phyloP scores from a whole-genome alignment of 768 basidiomycete genomes.

The Flagelloscypha sp. region DNA sequence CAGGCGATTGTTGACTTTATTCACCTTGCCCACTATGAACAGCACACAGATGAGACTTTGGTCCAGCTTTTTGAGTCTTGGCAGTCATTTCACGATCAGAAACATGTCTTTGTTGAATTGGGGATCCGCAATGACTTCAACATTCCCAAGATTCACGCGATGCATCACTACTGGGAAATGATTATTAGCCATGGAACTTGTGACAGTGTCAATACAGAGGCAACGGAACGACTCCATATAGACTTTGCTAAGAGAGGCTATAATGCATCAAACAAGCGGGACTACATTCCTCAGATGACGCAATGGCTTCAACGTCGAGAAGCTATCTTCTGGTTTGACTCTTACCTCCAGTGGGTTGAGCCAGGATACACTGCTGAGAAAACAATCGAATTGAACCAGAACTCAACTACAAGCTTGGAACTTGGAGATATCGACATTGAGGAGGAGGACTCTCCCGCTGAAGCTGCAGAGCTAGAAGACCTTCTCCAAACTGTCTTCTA shows the following conservation, averaged over 20 bases:
- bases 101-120: conserved; percentile 21
- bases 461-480: too few species aligned
- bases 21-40: conserved; percentile 20
- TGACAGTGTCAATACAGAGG: conserved; percentile 28
- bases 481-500: too few species aligned
- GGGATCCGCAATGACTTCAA: conserved; percentile 23
- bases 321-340: conserved; percentile 18
- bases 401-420: not conserved
- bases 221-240: conserved; percentile 32
- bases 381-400: not conserved
- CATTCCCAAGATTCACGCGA: conserved; percentile 27
- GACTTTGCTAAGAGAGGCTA: conserved; percentile 28
- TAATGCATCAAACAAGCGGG: conserved; percentile 17
- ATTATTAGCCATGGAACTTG: conserved; percentile 21
- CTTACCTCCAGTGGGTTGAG: conserved; percentile 20
- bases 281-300: conserved; percentile 31
- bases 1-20: conserved; percentile 25
- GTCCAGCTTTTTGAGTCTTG: conserved; percentile 15
- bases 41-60: conserved; percentile 21
- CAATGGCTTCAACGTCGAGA: conserved; percentile 27
- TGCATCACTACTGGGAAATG: conserved; percentile 17
- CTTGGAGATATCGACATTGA: too few species aligned
- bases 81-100: conserved; percentile 19
- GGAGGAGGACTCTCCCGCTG: too few species aligned
- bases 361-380: conserved; percentile 8